Evolutionary conservation across 2,329 filamentous ascomycete species (phyloP).

Genomic region (Thielaviopsis euricoi): DNA sequence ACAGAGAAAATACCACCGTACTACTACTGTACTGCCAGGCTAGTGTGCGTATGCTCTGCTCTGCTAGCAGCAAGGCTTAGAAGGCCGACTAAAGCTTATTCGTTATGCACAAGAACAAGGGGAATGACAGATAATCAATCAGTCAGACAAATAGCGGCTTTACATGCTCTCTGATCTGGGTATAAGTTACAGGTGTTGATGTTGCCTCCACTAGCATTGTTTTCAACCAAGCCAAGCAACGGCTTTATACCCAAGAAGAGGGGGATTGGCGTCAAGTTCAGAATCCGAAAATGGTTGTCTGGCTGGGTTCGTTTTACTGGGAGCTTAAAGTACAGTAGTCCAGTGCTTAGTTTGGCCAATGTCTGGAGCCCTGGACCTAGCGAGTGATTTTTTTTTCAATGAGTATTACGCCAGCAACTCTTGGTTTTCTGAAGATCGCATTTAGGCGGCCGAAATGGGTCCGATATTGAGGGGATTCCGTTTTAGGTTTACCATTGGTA

Average conservation of each 20-base stretch:
- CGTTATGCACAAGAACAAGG: not conserved
- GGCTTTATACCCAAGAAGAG: not conserved
- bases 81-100: not conserved
- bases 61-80: no score
- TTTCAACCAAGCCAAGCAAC: not conserved
- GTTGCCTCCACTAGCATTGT: not conserved
- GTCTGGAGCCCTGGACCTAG: not conserved
- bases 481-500: not conserved
- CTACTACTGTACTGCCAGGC: no score
- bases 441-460: not conserved
- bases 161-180: not conserved
- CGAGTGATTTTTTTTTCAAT: not conserved
- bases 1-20: no score
- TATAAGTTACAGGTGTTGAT: not conserved
- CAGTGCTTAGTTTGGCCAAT: not conserved
- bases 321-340: not conserved
- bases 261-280: not conserved
- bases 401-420: not conserved
- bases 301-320: not conserved
- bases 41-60: no score
- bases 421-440: not conserved
- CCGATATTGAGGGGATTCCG: not conserved
- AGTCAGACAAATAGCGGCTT: not conserved
- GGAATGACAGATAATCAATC: not conserved
- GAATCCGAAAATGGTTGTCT: not conserved